Evolutionary conservation across 176 grass and related monocot genomes (phyloP).

Genomic region (Miscanthus lutarioriparius): DNA sequence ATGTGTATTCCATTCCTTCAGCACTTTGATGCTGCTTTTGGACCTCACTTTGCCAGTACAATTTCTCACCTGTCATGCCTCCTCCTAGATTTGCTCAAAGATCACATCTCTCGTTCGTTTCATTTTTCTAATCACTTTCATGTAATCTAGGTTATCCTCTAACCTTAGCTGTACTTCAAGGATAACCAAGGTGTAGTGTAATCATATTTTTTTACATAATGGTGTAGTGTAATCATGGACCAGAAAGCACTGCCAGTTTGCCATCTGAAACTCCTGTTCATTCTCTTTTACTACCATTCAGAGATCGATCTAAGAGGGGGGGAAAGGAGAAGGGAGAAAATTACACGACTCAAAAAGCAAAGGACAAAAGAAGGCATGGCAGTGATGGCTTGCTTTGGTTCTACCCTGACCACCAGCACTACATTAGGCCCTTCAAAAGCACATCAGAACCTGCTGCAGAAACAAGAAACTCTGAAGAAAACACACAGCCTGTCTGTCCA

Average conservation of each 20-base stretch:
- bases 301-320: constrained; percentile 6
- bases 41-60: constrained; percentile 29
- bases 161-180: background rate
- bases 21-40: constrained; percentile 41
- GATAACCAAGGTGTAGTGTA: background rate
- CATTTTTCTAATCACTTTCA: constrained; percentile 17
- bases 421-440: constrained; percentile 38
- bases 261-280: constrained; percentile 12
- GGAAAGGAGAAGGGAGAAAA: background rate
- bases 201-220: no score
- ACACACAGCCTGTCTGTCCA: constrained; percentile 19
- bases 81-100: constrained; percentile 47
- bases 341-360: constrained; percentile 34
- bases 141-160: constrained; percentile 44
- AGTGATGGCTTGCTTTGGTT: constrained; percentile 26
- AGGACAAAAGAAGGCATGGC: constrained; percentile 34
- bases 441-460: constrained; percentile 32
- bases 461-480: constrained; percentile 17
- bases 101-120: constrained; percentile 16
- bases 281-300: constrained; percentile 22
- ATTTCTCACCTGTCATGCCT: constrained; percentile 34
- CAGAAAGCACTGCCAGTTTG: constrained; percentile 2
- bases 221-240: constrained; percentile 15
- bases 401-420: constrained; percentile 10
- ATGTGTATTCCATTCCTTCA: constrained; percentile 43